These are phyloP conservation scores for Clonostachys rhizophaga DNA, from an alignment of 2,329 filamentous ascomycete genomes.

Conservation along the genomic window DNA sequence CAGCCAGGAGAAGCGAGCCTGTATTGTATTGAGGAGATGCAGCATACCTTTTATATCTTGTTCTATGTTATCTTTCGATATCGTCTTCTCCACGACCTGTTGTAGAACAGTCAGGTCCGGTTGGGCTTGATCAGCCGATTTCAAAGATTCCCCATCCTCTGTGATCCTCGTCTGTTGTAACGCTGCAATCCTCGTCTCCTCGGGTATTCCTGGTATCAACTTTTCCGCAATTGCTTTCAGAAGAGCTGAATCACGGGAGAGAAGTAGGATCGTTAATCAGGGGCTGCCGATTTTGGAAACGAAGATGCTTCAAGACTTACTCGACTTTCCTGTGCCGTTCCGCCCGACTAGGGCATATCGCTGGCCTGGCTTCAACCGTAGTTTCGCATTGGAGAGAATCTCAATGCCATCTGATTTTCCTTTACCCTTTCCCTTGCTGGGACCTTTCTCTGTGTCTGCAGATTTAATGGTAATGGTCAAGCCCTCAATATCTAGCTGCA, in stretches of 20 bases:
- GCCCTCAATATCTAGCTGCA: constrained; percentile 65
- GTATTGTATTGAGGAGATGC: not conserved
- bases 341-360: constrained; percentile 76
- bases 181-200: constrained; percentile 60
- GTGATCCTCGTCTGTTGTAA: constrained; percentile 58
- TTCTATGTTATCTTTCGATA: constrained; percentile 50
- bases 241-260: constrained; percentile 41
- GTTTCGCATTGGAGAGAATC: constrained; percentile 63
- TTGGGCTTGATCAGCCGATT: not conserved
- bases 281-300: not conserved
- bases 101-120: constrained; percentile 49
- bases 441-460: constrained; percentile 13
- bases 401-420: constrained; percentile 49
- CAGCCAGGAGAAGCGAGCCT: not conserved
- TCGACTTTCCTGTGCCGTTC: constrained; percentile 82
- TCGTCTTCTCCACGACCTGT: constrained; percentile 60
- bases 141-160: constrained; percentile 6
- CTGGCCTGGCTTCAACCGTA: constrained; percentile 67
- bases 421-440: constrained; percentile 46
- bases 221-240: constrained; percentile 73
- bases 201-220: constrained; percentile 70
- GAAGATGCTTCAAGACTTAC: constrained; percentile 30
- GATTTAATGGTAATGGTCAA: constrained; percentile 63
- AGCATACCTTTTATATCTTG: constrained; percentile 54
- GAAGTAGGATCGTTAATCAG: not conserved